Conservation (phyloP, 2,329 filamentous ascomycete genomes). For the Fusarium floridanum region DNA sequence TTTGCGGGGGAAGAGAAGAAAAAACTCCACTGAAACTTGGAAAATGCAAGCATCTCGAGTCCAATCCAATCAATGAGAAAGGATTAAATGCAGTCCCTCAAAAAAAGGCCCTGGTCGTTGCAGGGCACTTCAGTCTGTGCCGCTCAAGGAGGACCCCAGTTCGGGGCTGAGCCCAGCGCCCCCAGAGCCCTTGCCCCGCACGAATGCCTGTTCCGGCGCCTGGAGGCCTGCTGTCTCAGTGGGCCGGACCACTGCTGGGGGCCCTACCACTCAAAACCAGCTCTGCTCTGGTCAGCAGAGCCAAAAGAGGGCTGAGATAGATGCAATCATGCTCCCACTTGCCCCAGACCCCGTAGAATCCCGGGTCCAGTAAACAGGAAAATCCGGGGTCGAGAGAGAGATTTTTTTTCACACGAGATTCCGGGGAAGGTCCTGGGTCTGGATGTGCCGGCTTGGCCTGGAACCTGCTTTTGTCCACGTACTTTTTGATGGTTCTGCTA, state of each 20-base stretch:
- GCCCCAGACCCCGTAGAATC: slow-evolving; percentile 29
- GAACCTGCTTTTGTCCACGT: background rate
- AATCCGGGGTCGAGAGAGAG: slow-evolving; percentile 16
- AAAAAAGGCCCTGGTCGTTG: background rate
- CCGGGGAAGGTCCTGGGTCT: too few relatives aligned
- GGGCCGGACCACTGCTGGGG: background rate
- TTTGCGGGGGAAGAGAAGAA: slow-evolving; percentile 28
- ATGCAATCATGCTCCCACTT: slow-evolving; percentile 32
- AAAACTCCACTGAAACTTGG: background rate
- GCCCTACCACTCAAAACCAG: too few relatives aligned
- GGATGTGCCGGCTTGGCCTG: slow-evolving; percentile 4
- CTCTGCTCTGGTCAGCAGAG: background rate
- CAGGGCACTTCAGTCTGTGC: slow-evolving; percentile 6
- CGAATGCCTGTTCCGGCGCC: slow-evolving; percentile 14
- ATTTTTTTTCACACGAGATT: slow-evolving; percentile 17
- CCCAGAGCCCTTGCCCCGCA: slow-evolving; percentile 27
- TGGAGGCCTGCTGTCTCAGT: slow-evolving; percentile 18
- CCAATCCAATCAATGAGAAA: background rate
- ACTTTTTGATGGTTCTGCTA: background rate
- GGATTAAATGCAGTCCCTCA: background rate
- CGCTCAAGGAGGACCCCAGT: slow-evolving; percentile 4
- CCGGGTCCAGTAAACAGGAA: slow-evolving; percentile 25
- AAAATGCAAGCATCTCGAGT: background rate
- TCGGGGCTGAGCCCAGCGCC: slow-evolving; percentile 38
- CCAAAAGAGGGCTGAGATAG: background rate